phyloP scores from a whole-genome alignment of 2,329 filamentous ascomycete genomes.

The Aspergillus brasiliensis region DNA sequence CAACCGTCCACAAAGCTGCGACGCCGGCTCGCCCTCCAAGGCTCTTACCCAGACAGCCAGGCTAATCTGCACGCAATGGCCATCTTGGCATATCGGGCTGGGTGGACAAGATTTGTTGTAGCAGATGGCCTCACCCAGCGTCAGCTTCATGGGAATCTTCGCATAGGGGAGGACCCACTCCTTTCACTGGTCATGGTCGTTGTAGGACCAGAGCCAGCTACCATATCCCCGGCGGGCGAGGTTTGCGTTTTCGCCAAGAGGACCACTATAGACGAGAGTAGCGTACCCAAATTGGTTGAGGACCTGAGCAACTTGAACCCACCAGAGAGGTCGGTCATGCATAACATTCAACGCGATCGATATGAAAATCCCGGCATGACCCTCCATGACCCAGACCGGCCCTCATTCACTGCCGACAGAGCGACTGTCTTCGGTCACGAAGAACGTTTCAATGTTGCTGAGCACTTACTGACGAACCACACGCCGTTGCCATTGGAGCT shows the following conservation, averaged over 20 bases:
- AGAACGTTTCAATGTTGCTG: not conserved
- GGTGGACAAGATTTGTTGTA: constrained; percentile 2
- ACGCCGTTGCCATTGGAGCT: not conserved
- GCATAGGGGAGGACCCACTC: not conserved
- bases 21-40: not conserved
- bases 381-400: not conserved
- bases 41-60: not conserved
- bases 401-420: not conserved
- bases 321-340: not conserved
- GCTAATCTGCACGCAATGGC: not conserved
- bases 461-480: not conserved
- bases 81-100: constrained; percentile 2
- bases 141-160: not conserved
- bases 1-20: not conserved
- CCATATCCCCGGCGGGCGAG: not conserved
- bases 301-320: not conserved
- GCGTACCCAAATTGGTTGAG: not conserved
- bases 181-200: not conserved
- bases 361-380: not conserved
- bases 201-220: too few species aligned
- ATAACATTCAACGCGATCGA: not conserved
- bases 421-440: not conserved
- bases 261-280: not conserved
- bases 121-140: constrained; percentile 2
- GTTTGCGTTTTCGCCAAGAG: not conserved